Conservation (phyloP, 2,329 filamentous ascomycete species). For the Pestalotiopsis fici region DNA sequence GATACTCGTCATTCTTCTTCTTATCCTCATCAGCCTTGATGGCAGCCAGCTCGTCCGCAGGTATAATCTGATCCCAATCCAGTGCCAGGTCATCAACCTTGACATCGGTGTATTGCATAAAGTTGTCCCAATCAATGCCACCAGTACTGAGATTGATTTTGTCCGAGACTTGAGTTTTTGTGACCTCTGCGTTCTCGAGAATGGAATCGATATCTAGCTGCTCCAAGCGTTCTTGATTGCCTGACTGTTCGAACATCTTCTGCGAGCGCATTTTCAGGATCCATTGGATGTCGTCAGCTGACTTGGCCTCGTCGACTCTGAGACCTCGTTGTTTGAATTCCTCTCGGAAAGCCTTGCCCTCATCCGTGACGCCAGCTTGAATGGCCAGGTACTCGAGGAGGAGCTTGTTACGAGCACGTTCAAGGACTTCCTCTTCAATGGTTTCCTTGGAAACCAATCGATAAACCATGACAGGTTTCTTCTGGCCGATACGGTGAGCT, state of each 20-base stretch:
- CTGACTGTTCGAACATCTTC: slow-evolving; percentile 97
- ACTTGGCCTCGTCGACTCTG: slow-evolving; percentile 79
- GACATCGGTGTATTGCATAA: slow-evolving; percentile 96
- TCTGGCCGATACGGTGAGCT: slow-evolving; percentile 96
- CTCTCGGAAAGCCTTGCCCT: slow-evolving; percentile 75
- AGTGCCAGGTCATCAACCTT: slow-evolving; percentile 81
- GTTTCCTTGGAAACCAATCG: slow-evolving; percentile 97
- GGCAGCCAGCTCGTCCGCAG: slow-evolving; percentile 84
- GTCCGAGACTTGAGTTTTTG: slow-evolving; percentile 93
- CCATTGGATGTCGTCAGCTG: slow-evolving; percentile 91
- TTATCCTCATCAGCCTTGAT: slow-evolving; percentile 89
- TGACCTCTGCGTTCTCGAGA: slow-evolving; percentile 93
- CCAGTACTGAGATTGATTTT: slow-evolving; percentile 91
- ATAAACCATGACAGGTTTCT: slow-evolving; percentile 93
- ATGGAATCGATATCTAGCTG: slow-evolving; percentile 98
- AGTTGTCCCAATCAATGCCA: slow-evolving; percentile 83
- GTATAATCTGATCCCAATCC: slow-evolving; percentile 98
- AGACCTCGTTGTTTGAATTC: slow-evolving; percentile 77
- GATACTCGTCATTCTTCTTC: slow-evolving; percentile 79
- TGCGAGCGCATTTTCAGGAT: slow-evolving; percentile 98
- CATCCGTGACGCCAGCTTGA: slow-evolving; percentile 93
- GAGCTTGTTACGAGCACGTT: slow-evolving; percentile 94
- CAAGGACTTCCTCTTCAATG: slow-evolving; percentile 95
- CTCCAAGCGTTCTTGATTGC: slow-evolving; percentile 94
- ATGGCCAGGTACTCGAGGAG: slow-evolving; percentile 97